Conservation (phyloP, 2,329 filamentous ascomycete genomes). For the Davidsoniella eucalypti region DNA sequence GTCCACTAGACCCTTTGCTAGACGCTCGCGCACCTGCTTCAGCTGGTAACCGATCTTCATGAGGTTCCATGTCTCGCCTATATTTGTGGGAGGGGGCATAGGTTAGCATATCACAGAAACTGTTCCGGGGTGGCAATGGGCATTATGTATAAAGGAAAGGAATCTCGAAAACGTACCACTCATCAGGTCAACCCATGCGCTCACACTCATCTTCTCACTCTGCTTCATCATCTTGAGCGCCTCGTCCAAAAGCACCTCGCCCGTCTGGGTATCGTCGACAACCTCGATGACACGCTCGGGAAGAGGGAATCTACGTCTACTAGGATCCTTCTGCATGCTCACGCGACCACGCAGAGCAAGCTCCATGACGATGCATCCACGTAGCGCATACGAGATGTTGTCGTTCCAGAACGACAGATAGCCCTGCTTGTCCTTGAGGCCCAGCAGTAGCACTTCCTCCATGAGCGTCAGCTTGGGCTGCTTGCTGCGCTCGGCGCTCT, state of each 20-base stretch:
- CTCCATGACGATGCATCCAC: conserved; percentile 96
- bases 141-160: no score
- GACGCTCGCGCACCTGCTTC: conserved; percentile 93
- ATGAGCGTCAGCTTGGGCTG: conserved; percentile 97
- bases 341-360: conserved; percentile 89
- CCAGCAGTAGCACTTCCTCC: conserved; percentile 92
- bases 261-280: conserved; percentile 87
- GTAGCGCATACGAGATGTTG: conserved; percentile 95
- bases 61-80: conserved; percentile 97
- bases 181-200: conserved; percentile 97
- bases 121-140: neutral
- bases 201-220: conserved; percentile 99
- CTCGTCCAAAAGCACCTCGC: conserved; percentile 93
- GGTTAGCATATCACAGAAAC: neutral
- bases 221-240: conserved; percentile 99
- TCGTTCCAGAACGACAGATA: conserved; percentile 99
- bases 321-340: conserved; percentile 95
- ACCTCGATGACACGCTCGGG: conserved; percentile 93
- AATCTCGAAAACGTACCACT: conserved; percentile 44
- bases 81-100: neutral
- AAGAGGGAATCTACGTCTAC: conserved; percentile 77
- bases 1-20: conserved; percentile 94
- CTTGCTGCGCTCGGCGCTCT: conserved; percentile 90
- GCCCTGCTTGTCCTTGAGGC: conserved; percentile 95
- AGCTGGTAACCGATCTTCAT: conserved; percentile 99